These are phyloP conservation scores for Oryza brachyantha DNA, from an alignment of 176 grass and related monocot genomes.

Conservation along the genomic window DNA sequence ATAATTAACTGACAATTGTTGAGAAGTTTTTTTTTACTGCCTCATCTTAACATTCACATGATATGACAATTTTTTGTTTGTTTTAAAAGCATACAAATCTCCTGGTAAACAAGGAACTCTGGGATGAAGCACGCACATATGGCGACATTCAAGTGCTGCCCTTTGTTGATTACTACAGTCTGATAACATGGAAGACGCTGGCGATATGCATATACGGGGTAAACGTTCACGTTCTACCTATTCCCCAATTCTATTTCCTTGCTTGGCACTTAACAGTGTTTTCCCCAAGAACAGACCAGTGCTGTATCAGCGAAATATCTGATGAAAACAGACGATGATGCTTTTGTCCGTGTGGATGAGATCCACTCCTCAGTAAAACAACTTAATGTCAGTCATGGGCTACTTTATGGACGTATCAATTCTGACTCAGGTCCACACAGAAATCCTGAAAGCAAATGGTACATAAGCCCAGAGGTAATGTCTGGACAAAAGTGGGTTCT, in stretches of 20 bases:
- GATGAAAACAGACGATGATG: conserved; percentile 99
- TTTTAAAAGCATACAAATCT: conserved; percentile 80
- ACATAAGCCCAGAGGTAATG: conserved; percentile 71
- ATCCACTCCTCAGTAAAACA: conserved; percentile 57
- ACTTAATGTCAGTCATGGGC: conserved; percentile 56
- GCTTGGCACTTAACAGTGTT: conserved; percentile 11
- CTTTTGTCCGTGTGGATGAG: conserved; percentile 93
- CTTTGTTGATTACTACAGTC: conserved; percentile 85
- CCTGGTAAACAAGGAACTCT: conserved; percentile 82
- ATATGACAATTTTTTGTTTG: neutral
- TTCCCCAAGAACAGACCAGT: conserved; percentile 46
- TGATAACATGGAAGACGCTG: conserved; percentile 95
- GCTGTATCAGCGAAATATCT: conserved; percentile 69
- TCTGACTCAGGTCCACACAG: conserved; percentile 62
- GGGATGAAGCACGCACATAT: conserved; percentile 69
- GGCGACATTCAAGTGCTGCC: conserved; percentile 76
- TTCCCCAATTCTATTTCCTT: conserved; percentile 1
- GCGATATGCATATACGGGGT: conserved; percentile 98
- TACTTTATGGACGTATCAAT: conserved; percentile 89
- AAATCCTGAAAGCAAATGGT: conserved; percentile 88
- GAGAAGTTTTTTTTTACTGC: neutral
- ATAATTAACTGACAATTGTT: conserved; percentile 6
- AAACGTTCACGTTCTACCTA: conserved; percentile 6
- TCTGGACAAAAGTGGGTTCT: conserved; percentile 16
- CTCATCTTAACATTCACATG: conserved; percentile 4